Base-by-base conservation (phyloP, 306 rosid genomes). In the Malus sylvestris region DNA sequence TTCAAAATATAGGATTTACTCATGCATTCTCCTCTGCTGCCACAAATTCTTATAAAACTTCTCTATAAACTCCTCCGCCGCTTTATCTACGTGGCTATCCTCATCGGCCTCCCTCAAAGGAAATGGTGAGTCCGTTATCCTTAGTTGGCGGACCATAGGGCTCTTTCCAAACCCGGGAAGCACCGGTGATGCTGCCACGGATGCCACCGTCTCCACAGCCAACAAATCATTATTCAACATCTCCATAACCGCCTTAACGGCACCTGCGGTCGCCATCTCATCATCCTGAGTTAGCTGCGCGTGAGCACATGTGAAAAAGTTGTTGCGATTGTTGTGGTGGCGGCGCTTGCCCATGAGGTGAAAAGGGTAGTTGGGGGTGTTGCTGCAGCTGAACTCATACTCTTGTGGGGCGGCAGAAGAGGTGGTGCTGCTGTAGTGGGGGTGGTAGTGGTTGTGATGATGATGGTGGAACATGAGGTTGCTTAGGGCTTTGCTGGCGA, bases 41-140 rank as follows among this genome's bases (percentile, higher is more conserved):
- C 82, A 82, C 68, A 86, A 49, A 46, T 92, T 79, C 67, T 82
- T 91, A 84, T 96, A 92, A 69, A 96, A 96, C 87, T 80, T 88
- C 32, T 82, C 83, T 2, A 96, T 96, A 69, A 92, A 96, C 69
- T 79, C 96, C 82, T 89, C 99, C 0, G 99, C 99, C 2, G 86
- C 96, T 78, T 91, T 78, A 72, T 96, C 97, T 10, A 95, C 92
- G 16, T 55, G 87, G 57, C 76, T 44, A 32, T 90, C 90, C 22
- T 79, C 88, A 15, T 90, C 87, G 0, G 42, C 81, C 6, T 85
- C 88, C 23, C 82, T 76, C 44, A 95, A 44, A 3, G 97, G 97
- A 22, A 92, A 95, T 15, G 99, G 99, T 1, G 99, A 95, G 84
- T 95, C 99, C 1, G 99, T 92, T 8, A 95, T 89, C 83, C 99